phyloP scores from a whole-genome alignment of 1,284 basidiomycete genomes.

The Bjerkandera adusta region DNA sequence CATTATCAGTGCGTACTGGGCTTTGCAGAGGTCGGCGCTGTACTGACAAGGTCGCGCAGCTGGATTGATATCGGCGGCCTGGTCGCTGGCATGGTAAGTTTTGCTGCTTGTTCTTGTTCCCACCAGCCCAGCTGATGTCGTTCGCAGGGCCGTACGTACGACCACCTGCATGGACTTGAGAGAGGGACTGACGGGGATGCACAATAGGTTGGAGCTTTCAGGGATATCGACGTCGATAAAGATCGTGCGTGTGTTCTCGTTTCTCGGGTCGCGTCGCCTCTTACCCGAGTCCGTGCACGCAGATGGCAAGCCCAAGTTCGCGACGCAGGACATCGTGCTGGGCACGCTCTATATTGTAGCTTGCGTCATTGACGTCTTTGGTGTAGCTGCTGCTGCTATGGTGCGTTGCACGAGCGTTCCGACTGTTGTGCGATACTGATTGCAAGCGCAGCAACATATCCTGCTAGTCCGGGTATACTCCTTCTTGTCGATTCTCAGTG shows the following conservation, averaged over 20 bases:
- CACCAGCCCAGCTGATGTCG: conserved; percentile 8
- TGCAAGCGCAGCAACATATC: conserved; percentile 51
- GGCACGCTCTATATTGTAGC: conserved; percentile 53
- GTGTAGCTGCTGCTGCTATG: conserved; percentile 47
- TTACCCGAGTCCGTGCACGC: conserved; percentile 6
- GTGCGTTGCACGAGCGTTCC: conserved; percentile 40
- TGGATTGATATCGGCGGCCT: conserved; percentile 48
- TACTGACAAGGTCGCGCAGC: conserved; percentile 30
- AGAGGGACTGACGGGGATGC: neutral
- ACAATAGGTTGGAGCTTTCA: conserved; percentile 41
- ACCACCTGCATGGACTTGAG: neutral
- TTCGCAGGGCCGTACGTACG: conserved; percentile 48
- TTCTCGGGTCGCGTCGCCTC: neutral
- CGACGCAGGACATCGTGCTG: conserved; percentile 56
- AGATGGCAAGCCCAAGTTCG: conserved; percentile 50
- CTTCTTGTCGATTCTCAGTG: conserved; percentile 47
- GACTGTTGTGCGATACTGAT: conserved; percentile 2
- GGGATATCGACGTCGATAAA: conserved; percentile 47
- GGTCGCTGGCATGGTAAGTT: conserved; percentile 56
- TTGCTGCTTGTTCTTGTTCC: neutral
- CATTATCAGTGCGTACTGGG: conserved; percentile 44
- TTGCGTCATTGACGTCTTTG: conserved; percentile 56
- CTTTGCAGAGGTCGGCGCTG: neutral
- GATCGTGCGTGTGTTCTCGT: conserved; percentile 49
- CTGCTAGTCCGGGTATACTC: conserved; percentile 55